phyloP scores from a whole-genome alignment of 805 yeast genomes.

The Yarrowia deformans region DNA sequence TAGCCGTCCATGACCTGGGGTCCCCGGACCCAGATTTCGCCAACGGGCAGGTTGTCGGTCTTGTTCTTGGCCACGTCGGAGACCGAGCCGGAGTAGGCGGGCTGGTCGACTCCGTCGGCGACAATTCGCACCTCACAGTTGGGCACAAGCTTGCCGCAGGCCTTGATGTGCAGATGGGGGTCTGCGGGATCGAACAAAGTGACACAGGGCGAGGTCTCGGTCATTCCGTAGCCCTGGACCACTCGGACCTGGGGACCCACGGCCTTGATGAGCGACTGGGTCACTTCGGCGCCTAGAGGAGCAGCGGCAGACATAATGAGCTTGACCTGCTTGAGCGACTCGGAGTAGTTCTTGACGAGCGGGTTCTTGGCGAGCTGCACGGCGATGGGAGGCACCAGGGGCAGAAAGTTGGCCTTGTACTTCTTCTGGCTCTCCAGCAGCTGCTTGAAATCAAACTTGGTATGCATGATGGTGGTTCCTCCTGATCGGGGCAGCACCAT shows the following conservation, averaged over 20 bases:
- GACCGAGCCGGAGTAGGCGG: slow-evolving; percentile 27
- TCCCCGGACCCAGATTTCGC: slow-evolving; percentile 62
- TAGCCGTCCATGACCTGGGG: slow-evolving; percentile 62
- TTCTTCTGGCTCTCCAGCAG: slow-evolving; percentile 47
- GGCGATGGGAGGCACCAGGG: slow-evolving; percentile 55
- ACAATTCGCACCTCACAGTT: slow-evolving; percentile 26
- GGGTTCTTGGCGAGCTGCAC: slow-evolving; percentile 57
- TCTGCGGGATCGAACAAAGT: slow-evolving; percentile 19
- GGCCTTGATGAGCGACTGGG: slow-evolving; percentile 5
- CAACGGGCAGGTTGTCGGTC: slow-evolving; percentile 45
- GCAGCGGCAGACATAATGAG: slow-evolving; percentile 56
- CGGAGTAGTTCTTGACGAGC: slow-evolving; percentile 53
- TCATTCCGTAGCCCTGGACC: slow-evolving; percentile 40
- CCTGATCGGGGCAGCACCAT: slow-evolving; percentile 44
- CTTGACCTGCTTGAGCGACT: slow-evolving; percentile 54
- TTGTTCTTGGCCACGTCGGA: slow-evolving; percentile 9
- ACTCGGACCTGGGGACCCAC: slow-evolving; percentile 40
- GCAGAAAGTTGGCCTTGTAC: slow-evolving; percentile 52
- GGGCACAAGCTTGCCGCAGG: slow-evolving; percentile 31
- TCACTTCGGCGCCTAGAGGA: slow-evolving; percentile 50
- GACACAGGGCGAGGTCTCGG: slow-evolving; percentile 41
- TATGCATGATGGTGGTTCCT: slow-evolving; percentile 46
- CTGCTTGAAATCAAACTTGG: slow-evolving; percentile 49
- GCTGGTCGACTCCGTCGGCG: slow-evolving; percentile 33
- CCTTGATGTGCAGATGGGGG: slow-evolving; percentile 5